phyloP scores from a whole-genome alignment of 352 stramenopile genomes.

The Phytophthora brassicae region DNA sequence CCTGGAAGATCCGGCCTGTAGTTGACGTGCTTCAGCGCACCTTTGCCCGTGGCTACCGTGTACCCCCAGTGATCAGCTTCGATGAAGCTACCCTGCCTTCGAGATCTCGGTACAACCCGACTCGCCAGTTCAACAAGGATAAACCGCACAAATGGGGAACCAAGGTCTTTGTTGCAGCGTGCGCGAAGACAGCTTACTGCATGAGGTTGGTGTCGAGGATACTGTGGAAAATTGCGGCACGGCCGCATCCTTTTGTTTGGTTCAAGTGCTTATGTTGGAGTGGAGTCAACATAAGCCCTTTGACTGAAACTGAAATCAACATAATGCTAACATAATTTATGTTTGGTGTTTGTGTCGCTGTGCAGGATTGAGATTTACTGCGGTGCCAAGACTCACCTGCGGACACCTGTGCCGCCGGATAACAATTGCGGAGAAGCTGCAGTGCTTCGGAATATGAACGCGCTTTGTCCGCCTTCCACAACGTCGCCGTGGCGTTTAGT shows the following conservation, averaged over 20 bases:
- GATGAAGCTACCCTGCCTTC: slow-evolving; percentile 9
- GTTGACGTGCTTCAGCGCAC: slow-evolving; percentile 10
- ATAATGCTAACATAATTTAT: slow-evolving; percentile 6
- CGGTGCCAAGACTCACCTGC: slow-evolving; percentile 3
- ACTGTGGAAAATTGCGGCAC: not conserved
- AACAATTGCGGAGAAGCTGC: slow-evolving; percentile 13
- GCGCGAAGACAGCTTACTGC: slow-evolving; percentile 11
- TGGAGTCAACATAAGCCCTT: not conserved
- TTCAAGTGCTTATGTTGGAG: slow-evolving; percentile 4
- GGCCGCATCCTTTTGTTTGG: not conserved
- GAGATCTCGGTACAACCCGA: slow-evolving; percentile 12
- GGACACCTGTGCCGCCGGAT: slow-evolving; percentile 1
- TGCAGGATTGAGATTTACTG: slow-evolving; percentile 17
- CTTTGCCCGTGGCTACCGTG: not conserved
- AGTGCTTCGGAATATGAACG: slow-evolving; percentile 10
- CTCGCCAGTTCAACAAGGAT: slow-evolving; percentile 11
- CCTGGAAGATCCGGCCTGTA: slow-evolving; percentile 12
- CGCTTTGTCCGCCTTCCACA: not conserved
- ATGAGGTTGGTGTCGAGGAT: not conserved
- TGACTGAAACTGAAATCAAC: not conserved
- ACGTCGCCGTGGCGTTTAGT: slow-evolving; percentile 9
- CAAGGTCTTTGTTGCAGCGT: slow-evolving; percentile 17
- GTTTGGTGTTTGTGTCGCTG: not conserved
- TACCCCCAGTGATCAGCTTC: slow-evolving; percentile 7
- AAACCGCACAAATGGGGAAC: slow-evolving; percentile 22